phyloP scores from a whole-genome alignment of 108 stramenopile species.

The Fragilaria crotonensis region DNA sequence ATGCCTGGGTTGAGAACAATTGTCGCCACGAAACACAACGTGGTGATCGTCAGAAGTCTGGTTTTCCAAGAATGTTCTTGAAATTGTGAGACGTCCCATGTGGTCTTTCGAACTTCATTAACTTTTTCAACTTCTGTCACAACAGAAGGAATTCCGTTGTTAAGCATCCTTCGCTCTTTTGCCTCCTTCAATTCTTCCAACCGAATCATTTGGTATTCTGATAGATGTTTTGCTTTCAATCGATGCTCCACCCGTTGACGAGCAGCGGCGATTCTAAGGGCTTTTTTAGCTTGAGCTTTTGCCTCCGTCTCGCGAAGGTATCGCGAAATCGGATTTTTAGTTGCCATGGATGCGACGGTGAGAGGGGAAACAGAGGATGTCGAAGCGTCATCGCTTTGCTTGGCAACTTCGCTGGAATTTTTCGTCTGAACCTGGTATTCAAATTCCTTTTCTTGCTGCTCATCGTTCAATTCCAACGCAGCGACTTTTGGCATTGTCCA shows the following conservation, averaged over 20 bases:
- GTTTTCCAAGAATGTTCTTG: neutral
- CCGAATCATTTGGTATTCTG: slow-evolving; percentile 31
- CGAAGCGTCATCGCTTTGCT: slow-evolving; percentile 3
- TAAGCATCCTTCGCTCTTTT: slow-evolving; percentile 17
- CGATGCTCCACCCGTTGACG: slow-evolving; percentile 40
- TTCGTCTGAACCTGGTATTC: neutral
- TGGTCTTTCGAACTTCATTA: no score
- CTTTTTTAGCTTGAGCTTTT: slow-evolving; percentile 15
- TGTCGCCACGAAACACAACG: slow-evolving; percentile 8
- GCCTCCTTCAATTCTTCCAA: slow-evolving; percentile 47
- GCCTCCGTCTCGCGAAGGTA: slow-evolving; percentile 28
- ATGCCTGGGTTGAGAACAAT: neutral
- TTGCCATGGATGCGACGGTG: neutral
- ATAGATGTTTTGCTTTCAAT: slow-evolving; percentile 44
- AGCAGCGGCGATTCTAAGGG: slow-evolving; percentile 33
- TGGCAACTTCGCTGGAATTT: neutral
- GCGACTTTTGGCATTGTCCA: slow-evolving; percentile 78
- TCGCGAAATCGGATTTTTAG: slow-evolving; percentile 29
- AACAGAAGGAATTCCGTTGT: neutral
- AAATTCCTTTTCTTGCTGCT: slow-evolving; percentile 36
- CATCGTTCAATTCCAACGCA: slow-evolving; percentile 59
- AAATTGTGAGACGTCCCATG: neutral
- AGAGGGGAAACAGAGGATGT: neutral
- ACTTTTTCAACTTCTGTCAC: neutral
- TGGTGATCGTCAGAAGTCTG: slow-evolving; percentile 5